Conservation (phyloP, 306 rosid genomes). For the Cicer judaicum region DNA sequence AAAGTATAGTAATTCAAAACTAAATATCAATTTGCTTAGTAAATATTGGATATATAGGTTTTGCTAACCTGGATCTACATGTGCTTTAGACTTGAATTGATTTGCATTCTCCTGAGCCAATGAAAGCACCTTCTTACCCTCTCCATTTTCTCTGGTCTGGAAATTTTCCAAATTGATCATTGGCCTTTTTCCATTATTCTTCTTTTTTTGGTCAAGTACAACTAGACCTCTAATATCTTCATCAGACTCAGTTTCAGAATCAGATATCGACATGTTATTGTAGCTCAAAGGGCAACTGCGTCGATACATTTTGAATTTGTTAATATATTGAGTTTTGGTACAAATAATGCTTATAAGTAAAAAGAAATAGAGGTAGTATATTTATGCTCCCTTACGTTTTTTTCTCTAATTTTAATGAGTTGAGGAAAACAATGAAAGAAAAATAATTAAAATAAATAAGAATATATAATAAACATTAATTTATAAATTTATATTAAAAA, state of each 20-base stretch:
- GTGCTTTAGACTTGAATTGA: background rate
- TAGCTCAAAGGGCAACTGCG: background rate
- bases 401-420: too few species aligned
- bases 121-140: background rate
- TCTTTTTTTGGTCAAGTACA: background rate
- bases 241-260: conserved; percentile 39
- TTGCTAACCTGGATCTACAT: conserved; percentile 31
- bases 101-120: background rate
- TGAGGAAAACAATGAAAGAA: too few species aligned
- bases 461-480: too few species aligned
- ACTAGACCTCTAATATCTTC: background rate
- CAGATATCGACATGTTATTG: background rate
- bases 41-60: background rate
- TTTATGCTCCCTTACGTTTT: too few species aligned
- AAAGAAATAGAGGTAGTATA: too few species aligned
- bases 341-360: too few species aligned
- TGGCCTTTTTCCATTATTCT: background rate
- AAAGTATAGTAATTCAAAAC: background rate
- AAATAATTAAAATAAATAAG: too few species aligned
- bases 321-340: background rate
- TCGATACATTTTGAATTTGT: conserved; percentile 10
- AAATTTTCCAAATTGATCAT: background rate
- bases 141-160: background rate
- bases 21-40: too few species aligned
- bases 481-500: too few species aligned